Evolutionary conservation across 2,329 filamentous ascomycete species (phyloP).

Genomic region (Diaporthe longicolla): DNA sequence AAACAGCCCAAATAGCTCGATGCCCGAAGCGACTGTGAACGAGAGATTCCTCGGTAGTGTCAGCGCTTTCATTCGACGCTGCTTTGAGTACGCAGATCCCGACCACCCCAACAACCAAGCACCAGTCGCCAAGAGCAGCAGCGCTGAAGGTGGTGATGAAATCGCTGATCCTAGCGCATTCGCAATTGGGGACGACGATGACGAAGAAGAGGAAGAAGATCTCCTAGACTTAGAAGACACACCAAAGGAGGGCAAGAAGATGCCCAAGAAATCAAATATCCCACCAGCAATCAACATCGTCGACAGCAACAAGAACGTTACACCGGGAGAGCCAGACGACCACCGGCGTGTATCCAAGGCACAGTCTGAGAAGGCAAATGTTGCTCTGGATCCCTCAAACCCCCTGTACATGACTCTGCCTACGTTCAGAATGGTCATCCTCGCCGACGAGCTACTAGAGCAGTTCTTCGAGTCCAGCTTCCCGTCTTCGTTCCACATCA

Average conservation of each 20-base stretch:
- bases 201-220: constrained; percentile 68
- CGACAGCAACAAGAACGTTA: constrained; percentile 42
- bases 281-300: constrained; percentile 47
- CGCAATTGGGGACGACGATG: constrained; percentile 81
- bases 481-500: constrained; percentile 90
- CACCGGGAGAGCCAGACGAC: constrained; percentile 48
- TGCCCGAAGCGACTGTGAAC: constrained; percentile 74
- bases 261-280: constrained; percentile 41
- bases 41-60: constrained; percentile 94
- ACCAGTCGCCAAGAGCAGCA: constrained; percentile 45
- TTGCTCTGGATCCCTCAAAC: constrained; percentile 91
- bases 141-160: constrained; percentile 47
- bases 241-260: constrained; percentile 52
- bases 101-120: constrained; percentile 75
- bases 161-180: constrained; percentile 69
- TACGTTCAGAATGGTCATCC: constrained; percentile 98
- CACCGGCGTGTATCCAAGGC: constrained; percentile 69
- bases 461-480: constrained; percentile 98
- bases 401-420: constrained; percentile 96
- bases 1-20: constrained; percentile 55
- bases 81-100: constrained; percentile 98
- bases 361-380: constrained; percentile 84
- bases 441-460: constrained; percentile 94
- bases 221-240: constrained; percentile 71
- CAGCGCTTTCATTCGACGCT: constrained; percentile 94